Percentiles rank a stretch among this genome's conserved stretches.
phyloP scores from a whole-genome alignment of 2,329 filamentous ascomycete species.

The Venturia carpophila region DNA sequence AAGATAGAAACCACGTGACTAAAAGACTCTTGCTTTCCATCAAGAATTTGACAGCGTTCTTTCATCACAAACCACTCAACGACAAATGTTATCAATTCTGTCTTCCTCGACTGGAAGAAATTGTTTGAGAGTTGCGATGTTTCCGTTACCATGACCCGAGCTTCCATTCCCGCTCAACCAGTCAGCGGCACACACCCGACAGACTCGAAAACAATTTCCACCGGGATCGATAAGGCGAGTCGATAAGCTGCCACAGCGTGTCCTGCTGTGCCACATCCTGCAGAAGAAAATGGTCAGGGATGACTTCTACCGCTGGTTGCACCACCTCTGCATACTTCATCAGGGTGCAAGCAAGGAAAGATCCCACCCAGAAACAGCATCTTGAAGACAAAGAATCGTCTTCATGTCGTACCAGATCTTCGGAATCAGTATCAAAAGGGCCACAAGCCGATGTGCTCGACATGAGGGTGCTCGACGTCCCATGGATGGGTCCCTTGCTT shows the following conservation, averaged over 20 bases:
- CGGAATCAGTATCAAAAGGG: background rate
- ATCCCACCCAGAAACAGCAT: background rate
- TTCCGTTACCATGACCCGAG: too few relatives aligned
- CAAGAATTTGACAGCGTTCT: too few relatives aligned
- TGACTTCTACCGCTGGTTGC: background rate
- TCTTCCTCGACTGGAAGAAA: too few relatives aligned
- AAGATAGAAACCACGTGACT: too few relatives aligned
- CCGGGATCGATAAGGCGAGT: background rate
- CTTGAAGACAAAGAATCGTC: background rate
- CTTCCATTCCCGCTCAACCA: too few relatives aligned
- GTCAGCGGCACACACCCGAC: background rate
- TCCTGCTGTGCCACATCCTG: background rate
- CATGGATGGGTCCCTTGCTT: background rate
- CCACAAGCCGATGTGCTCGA: background rate
- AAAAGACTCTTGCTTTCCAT: too few relatives aligned
- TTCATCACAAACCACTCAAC: too few relatives aligned
- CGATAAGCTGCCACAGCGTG: background rate
- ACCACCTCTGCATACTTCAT: background rate
- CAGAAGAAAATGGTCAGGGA: background rate
- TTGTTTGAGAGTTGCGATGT: too few relatives aligned
- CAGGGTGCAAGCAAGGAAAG: background rate
- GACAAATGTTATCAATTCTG: too few relatives aligned
- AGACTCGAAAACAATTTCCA: background rate
- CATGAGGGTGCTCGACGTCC: background rate
- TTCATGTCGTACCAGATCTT: background rate